Percentiles rank a stretch among this genome's conserved stretches.
Evolutionary conservation across 805 yeast genomes (phyloP).

Genomic region (Pichia pseudocactophila): DNA sequence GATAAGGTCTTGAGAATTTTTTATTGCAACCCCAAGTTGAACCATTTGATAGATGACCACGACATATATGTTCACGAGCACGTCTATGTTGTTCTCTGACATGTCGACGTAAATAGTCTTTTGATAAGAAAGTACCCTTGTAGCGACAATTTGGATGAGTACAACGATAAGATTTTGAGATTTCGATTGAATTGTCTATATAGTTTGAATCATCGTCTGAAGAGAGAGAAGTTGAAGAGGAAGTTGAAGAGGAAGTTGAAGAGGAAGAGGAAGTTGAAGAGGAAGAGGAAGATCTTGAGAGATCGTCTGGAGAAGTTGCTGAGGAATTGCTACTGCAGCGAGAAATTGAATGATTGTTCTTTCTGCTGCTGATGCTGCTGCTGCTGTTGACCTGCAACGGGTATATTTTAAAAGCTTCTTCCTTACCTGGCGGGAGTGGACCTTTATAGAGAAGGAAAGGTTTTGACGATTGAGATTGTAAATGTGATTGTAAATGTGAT

Average conservation of each 20-base stretch:
- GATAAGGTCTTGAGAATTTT: conserved; percentile 27
- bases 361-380: no score
- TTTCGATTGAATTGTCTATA: background rate
- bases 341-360: background rate
- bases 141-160: conserved; percentile 20
- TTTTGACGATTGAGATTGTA: no score
- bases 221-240: background rate
- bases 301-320: background rate
- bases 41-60: conserved; percentile 17
- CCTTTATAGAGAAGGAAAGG: conserved; percentile 10
- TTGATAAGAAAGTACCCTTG: conserved; percentile 24
- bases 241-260: background rate
- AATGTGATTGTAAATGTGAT: no score
- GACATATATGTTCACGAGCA: conserved; percentile 21
- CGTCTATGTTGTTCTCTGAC: conserved; percentile 25
- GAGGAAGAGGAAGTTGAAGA: background rate
- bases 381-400: no score
- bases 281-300: background rate
- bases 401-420: conserved; percentile 7
- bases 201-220: background rate
- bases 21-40: conserved; percentile 27
- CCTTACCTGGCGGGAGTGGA: conserved; percentile 2
- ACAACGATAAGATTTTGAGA: conserved; percentile 13
- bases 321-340: no score
- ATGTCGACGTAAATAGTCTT: conserved; percentile 25